A percentile compares a stretch with the other conserved stretches of the same genome.
phyloP scores from a whole-genome alignment of 2,329 filamentous ascomycete species.

The Diaporthe longicolla region DNA sequence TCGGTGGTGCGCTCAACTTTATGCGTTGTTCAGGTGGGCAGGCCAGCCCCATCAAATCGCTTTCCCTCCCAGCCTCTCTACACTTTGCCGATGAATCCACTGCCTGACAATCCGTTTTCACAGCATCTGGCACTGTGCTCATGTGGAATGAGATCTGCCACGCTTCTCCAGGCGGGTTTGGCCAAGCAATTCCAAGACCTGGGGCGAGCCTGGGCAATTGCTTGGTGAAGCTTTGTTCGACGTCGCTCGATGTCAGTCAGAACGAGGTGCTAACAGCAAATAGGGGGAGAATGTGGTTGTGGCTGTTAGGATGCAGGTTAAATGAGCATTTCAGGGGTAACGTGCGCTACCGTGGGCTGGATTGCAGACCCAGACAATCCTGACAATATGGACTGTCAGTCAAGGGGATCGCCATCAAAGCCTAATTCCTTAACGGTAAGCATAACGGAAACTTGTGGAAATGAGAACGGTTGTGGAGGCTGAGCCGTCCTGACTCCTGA shows the following conservation, averaged over 20 bases:
- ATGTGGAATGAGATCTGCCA: conserved; percentile 23
- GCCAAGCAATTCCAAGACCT: conserved; percentile 33
- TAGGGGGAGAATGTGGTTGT: neutral
- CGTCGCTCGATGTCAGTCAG: neutral
- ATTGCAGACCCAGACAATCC: conserved; percentile 30
- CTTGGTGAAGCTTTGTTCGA: conserved; percentile 34
- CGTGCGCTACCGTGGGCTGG: conserved; percentile 24
- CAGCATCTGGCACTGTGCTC: conserved; percentile 12
- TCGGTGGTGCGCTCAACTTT: conserved; percentile 10
- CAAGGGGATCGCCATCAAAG: conserved; percentile 16
- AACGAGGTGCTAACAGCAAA: neutral
- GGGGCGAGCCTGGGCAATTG: conserved; percentile 33
- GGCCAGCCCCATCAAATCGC: neutral
- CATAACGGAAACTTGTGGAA: conserved; percentile 28
- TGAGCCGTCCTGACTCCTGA: neutral
- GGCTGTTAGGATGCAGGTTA: conserved; percentile 9
- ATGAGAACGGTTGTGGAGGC: conserved; percentile 6
- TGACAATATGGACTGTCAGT: neutral
- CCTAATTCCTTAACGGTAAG: conserved; percentile 38
- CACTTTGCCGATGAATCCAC: neutral
- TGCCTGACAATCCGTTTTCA: neutral
- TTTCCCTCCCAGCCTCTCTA: neutral
- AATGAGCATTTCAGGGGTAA: conserved; percentile 24
- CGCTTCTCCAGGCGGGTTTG: neutral
- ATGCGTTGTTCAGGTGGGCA: conserved; percentile 30